Conservation (phyloP, 495 filamentous ascomycete genomes). For the Filosporella fistucella region DNA sequence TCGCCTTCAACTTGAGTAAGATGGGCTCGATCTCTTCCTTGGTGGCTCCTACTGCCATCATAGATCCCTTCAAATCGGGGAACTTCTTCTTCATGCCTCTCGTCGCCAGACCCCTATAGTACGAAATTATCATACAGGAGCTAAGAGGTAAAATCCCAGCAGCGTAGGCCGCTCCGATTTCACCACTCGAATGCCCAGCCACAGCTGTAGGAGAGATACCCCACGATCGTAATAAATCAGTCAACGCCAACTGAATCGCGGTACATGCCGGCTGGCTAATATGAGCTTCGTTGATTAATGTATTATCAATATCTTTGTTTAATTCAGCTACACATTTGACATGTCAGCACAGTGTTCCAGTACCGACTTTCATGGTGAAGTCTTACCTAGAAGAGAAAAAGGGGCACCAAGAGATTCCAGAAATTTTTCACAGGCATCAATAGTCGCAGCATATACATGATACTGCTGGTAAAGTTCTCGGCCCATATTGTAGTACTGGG, state of each 20-base stretch:
- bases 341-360: background rate
- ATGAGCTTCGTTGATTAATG: slow-evolving; percentile 26
- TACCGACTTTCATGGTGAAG: background rate
- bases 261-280: slow-evolving; percentile 50
- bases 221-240: slow-evolving; percentile 50
- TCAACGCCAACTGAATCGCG: slow-evolving; percentile 48
- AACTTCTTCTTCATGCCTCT: background rate
- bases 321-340: slow-evolving; percentile 1
- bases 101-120: slow-evolving; percentile 31
- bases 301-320: background rate
- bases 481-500: slow-evolving; percentile 56
- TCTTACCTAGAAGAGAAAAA: slow-evolving; percentile 54
- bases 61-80: slow-evolving; percentile 29
- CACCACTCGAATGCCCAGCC: slow-evolving; percentile 61
- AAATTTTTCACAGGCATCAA: slow-evolving; percentile 24
- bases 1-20: slow-evolving; percentile 14
- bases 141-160: slow-evolving; percentile 45
- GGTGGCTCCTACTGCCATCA: slow-evolving; percentile 48
- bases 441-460: slow-evolving; percentile 8
- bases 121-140: slow-evolving; percentile 46
- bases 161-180: slow-evolving; percentile 55
- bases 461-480: slow-evolving; percentile 38
- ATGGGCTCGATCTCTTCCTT: slow-evolving; percentile 35
- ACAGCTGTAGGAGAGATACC: slow-evolving; percentile 49
- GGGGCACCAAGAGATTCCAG: slow-evolving; percentile 48